Evolutionary conservation across 805 yeast genomes (phyloP), one percentile per base, ranked within the genome.

Genomic region (Starmerella vitae): DNA sequence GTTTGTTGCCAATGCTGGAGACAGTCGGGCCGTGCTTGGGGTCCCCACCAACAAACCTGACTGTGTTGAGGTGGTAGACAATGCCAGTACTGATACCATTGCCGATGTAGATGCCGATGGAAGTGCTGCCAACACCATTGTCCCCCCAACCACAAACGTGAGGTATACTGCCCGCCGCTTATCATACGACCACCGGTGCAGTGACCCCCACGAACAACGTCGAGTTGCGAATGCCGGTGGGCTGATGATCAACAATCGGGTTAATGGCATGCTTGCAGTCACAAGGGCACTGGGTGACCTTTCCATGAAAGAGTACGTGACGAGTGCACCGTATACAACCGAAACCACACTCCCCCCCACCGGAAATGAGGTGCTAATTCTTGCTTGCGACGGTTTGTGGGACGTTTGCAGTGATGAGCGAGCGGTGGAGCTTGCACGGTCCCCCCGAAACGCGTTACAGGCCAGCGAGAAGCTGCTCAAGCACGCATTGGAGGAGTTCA

Each of bases 361-460:
- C 9, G 95, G 86, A 57, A 94, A 86, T 58, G 79, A 79, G 49
- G 83, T 82, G 54, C 58, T 88, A 53, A 85, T 88, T 36, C 63
- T 88, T 43, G 97, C 96, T 0, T 91, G 97, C 58, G 98, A 88
- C 59, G 98, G 98, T 0, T 63, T 88, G 9, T 88, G 97, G 97
- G 98, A 88, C 58, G 96, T 88, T 4, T 70, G 86, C 37, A 67
- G 76, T 7, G 98, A 91, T 56, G 79, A 74, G 47, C 71, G 72
- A 40, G 97, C 97, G 0, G 81, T 91, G 41, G 77, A 77, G 40
- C 58, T 78, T 48, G 77, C 83, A 4, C 64, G 67, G 34, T 10
- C 40, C 5, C 78, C 91, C 1, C n/a, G n/a, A n/a, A n/a, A n/a
- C n/a, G n/a, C n/a, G n/a, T 68, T 73, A 32, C 60, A 60, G 33